These are phyloP conservation scores for Cupressus sempervirens DNA, from an alignment of 75 land plant genomes.

Conservation along the genomic window DNA sequence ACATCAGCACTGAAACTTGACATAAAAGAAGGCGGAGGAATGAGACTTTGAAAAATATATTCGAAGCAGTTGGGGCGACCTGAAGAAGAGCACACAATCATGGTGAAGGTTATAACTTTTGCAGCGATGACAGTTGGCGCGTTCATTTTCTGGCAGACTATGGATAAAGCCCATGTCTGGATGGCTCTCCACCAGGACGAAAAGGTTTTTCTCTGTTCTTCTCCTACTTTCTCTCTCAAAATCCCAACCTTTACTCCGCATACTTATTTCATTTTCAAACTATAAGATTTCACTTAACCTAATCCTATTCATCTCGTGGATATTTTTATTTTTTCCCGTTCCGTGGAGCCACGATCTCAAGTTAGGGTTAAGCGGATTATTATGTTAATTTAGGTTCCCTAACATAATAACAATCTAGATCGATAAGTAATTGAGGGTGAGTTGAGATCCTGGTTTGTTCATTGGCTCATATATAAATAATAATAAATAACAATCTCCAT, in stretches of 20 bases:
- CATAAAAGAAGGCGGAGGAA: too few species aligned
- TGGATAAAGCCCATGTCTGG: conserved; percentile 65
- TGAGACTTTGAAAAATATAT: neutral
- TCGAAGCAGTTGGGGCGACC: neutral
- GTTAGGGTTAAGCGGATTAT: neutral
- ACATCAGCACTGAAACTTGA: too few species aligned
- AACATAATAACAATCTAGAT: neutral
- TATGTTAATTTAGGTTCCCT: neutral
- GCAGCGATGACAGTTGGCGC: conserved; percentile 56
- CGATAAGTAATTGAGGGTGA: neutral
- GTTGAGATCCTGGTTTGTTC: neutral
- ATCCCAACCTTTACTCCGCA: neutral
- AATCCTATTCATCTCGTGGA: neutral
- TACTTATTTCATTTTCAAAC: neutral
- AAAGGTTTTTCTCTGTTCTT: conserved; percentile 32
- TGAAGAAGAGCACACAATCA: conserved; percentile 7
- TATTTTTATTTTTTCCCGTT: neutral
- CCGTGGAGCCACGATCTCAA: neutral
- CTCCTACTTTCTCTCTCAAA: neutral
- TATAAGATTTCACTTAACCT: neutral
- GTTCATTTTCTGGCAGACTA: conserved; percentile 60
- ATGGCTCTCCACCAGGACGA: conserved; percentile 71
- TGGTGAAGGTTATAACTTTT: conserved; percentile 50
- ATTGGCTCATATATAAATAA: neutral
- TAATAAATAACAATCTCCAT: neutral